These are phyloP conservation scores for Aspergillus indologenus DNA, from an alignment of 495 filamentous ascomycete species.

Conservation along the genomic window DNA sequence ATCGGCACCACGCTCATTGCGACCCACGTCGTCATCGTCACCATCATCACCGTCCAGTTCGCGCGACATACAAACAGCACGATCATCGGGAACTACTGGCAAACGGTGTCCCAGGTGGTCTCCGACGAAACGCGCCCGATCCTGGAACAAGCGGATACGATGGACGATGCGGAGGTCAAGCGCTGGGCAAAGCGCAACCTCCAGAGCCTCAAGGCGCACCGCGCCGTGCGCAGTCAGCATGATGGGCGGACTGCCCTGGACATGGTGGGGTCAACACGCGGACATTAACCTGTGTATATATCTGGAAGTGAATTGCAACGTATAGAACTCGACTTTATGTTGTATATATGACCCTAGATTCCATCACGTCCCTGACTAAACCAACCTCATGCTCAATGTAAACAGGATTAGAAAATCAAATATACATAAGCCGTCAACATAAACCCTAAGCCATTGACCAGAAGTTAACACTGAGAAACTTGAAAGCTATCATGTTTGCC, in stretches of 20 bases:
- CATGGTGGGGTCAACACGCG: too few species aligned
- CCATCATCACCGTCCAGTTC: not conserved
- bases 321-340: too few species aligned
- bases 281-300: too few species aligned
- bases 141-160: not conserved
- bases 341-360: too few species aligned
- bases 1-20: not conserved
- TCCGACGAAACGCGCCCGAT: constrained; percentile 1
- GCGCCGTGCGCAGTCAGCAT: not conserved
- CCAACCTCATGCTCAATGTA: too few species aligned
- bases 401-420: too few species aligned
- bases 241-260: not conserved
- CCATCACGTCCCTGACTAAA: too few species aligned
- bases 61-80: not conserved
- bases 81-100: constrained; percentile 9
- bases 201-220: not conserved
- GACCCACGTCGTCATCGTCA: constrained; percentile 2
- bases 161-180: constrained; percentile 6
- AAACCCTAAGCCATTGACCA: too few species aligned
- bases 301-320: too few species aligned
- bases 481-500: too few species aligned
- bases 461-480: too few species aligned
- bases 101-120: constrained; percentile 7
- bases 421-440: too few species aligned
- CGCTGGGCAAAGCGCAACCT: not conserved